A percentile compares a stretch with the other conserved stretches of the same genome.
phyloP scores from a whole-genome alignment of 2,329 filamentous ascomycete genomes.

The Trichoderma breve region DNA sequence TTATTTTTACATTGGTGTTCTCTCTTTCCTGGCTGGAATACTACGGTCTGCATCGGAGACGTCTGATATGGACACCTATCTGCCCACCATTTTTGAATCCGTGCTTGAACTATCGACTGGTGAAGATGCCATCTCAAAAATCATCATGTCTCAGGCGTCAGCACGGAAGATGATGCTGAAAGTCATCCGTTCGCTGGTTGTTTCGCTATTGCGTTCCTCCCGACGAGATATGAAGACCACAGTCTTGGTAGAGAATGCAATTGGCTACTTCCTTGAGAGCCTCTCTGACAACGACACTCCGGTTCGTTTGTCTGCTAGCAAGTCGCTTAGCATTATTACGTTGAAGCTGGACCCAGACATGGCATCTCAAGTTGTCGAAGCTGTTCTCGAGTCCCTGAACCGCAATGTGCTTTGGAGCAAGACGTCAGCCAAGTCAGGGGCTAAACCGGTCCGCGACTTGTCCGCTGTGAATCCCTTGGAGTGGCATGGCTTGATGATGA shows the following conservation, averaged over 20 bases:
- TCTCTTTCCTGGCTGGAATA: conserved; percentile 77
- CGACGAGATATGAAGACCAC: conserved; percentile 42
- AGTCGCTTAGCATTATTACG: conserved; percentile 84
- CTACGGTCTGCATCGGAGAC: conserved; percentile 67
- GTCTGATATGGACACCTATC: conserved; percentile 67
- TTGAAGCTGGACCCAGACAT: conserved; percentile 76
- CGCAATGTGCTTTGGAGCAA: conserved; percentile 56
- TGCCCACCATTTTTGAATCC: conserved; percentile 63
- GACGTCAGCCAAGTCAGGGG: conserved; percentile 34
- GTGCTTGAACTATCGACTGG: conserved; percentile 58
- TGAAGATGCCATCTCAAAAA: conserved; percentile 47
- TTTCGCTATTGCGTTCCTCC: conserved; percentile 60
- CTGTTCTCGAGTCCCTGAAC: conserved; percentile 69
- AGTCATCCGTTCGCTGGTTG: conserved; percentile 71
- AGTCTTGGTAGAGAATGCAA: conserved; percentile 71
- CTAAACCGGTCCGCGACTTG: conserved; percentile 54
- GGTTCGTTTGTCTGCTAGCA: conserved; percentile 86
- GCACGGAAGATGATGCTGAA: conserved; percentile 83
- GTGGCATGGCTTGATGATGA: conserved; percentile 92
- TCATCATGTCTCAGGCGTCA: conserved; percentile 69
- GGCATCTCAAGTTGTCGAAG: conserved; percentile 83
- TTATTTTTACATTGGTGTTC: conserved; percentile 73
- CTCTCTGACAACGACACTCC: conserved; percentile 87
- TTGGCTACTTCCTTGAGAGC: conserved; percentile 75
- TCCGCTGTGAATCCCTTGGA: conserved; percentile 74